Evolutionary conservation across 257 asterid genomes (phyloP).

Genomic region (Cinchona pubescens): DNA sequence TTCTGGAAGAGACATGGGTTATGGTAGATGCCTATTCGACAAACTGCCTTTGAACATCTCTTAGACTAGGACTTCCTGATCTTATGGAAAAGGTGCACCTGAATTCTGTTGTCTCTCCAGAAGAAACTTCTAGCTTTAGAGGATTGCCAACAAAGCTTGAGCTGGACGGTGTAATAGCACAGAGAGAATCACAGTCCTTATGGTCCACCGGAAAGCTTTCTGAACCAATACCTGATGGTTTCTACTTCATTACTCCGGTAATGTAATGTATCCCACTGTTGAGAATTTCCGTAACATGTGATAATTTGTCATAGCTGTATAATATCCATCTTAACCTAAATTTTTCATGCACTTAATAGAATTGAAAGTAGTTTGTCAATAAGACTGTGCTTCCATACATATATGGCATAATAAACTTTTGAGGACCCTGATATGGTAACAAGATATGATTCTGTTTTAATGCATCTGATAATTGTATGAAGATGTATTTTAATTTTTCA

Average conservation of each 20-base stretch:
- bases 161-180: slow-evolving; percentile 42
- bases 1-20: slow-evolving; percentile 67
- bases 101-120: slow-evolving; percentile 53
- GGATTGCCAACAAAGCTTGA: slow-evolving; percentile 44
- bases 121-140: slow-evolving; percentile 42
- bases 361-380: not conserved
- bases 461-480: not conserved
- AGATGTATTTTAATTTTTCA: not conserved
- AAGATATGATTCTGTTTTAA: not conserved
- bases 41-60: slow-evolving; percentile 47
- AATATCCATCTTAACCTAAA: not conserved
- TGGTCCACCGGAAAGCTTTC: slow-evolving; percentile 84
- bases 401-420: too few relatives aligned
- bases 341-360: not conserved
- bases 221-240: slow-evolving; percentile 87
- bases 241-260: slow-evolving; percentile 81
- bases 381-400: not conserved
- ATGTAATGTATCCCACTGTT: slow-evolving; percentile 40
- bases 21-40: slow-evolving; percentile 39
- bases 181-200: slow-evolving; percentile 66
- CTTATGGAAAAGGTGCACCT: slow-evolving; percentile 54
- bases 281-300: not conserved
- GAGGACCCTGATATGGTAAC: not conserved
- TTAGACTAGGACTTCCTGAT: slow-evolving; percentile 70
- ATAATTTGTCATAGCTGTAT: not conserved